Evolutionary conservation across 331 rosid genomes (phyloP).

Genomic region (Stylosanthes scabra): DNA sequence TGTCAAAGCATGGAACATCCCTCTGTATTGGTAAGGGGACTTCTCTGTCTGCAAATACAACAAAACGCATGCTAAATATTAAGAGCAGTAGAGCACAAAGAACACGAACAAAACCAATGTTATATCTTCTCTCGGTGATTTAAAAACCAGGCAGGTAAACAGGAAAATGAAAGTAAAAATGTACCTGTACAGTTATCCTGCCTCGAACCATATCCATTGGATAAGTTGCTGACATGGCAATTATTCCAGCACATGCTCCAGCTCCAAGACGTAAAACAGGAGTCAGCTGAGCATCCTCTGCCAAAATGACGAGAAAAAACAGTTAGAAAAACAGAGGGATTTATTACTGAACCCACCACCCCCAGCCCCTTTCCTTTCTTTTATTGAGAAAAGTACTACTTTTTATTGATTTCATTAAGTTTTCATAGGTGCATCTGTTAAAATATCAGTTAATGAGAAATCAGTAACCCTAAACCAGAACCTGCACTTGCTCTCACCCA

Average conservation of each 20-base stretch:
- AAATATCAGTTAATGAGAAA: not conserved
- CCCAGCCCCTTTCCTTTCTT: not conserved
- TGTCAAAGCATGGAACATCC: constrained; percentile 87
- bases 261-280: constrained; percentile 91
- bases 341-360: not conserved
- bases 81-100: constrained; percentile 18
- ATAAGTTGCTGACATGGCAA: constrained; percentile 97
- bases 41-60: constrained; percentile 70
- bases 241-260: constrained; percentile 96
- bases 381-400: not conserved
- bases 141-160: not conserved
- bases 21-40: constrained; percentile 90
- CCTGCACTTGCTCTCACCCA: not conserved
- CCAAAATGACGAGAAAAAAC: constrained; percentile 30
- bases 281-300: constrained; percentile 89
- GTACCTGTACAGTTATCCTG: constrained; percentile 92
- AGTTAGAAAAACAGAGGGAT: constrained; percentile 9
- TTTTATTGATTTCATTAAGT: not conserved
- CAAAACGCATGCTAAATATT: constrained; percentile 19
- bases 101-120: not conserved
- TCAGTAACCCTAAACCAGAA: not conserved
- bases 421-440: not conserved
- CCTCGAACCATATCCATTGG: constrained; percentile 99
- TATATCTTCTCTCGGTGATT: not conserved
- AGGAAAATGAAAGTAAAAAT: constrained; percentile 3